These are phyloP conservation scores for Blastocystis hominis DNA, from an alignment of 352 stramenopile species.

Conservation along the genomic window DNA sequence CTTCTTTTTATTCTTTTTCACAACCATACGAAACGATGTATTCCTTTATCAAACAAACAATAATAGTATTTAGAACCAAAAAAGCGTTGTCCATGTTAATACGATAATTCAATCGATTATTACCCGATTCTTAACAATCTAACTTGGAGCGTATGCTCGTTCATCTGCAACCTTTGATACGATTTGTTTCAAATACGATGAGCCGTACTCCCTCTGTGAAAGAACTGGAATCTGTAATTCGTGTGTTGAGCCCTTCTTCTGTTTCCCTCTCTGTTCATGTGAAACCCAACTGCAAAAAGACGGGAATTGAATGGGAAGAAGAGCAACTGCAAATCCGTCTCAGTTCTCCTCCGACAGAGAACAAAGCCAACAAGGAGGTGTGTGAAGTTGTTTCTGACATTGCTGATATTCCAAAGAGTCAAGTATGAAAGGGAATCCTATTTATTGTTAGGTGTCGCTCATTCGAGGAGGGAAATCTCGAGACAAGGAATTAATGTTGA, in stretches of 20 bases:
- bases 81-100: neutral
- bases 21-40: neutral
- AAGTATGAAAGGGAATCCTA: neutral
- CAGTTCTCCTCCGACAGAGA: conserved; percentile 32
- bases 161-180: neutral
- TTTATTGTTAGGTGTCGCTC: neutral
- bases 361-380: conserved; percentile 52
- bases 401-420: conserved; percentile 19
- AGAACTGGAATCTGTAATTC: neutral
- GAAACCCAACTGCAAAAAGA: conserved; percentile 43
- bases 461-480: conserved; percentile 42
- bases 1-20: neutral
- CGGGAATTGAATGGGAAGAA: conserved; percentile 45
- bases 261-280: conserved; percentile 45
- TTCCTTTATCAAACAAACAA: neutral
- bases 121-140: neutral
- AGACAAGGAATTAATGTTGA: conserved; percentile 23
- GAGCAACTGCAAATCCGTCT: conserved; percentile 14
- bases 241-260: neutral
- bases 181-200: neutral
- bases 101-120: too few relatives aligned
- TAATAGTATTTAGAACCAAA: neutral
- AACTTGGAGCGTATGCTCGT: neutral
- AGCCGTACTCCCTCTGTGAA: neutral
- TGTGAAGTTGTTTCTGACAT: conserved; percentile 39